phyloP scores from a whole-genome alignment of 352 stramenopile genomes.

The Pythium utonaiense region DNA sequence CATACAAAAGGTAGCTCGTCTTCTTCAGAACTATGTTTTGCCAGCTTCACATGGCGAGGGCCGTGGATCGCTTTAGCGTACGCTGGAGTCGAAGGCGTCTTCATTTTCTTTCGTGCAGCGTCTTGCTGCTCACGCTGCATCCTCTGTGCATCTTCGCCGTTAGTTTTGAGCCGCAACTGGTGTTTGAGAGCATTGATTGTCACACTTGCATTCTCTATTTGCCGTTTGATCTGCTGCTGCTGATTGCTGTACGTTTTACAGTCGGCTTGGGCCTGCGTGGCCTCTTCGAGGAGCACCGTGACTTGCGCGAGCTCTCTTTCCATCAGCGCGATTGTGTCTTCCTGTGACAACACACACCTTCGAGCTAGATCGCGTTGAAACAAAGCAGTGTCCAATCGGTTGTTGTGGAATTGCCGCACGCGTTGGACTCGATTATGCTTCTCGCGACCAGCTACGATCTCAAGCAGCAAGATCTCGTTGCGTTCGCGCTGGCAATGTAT shows the following conservation, averaged over 20 bases:
- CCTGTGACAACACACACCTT: conserved; percentile 38
- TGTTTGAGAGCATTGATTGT: conserved; percentile 38
- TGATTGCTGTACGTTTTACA: conserved; percentile 28
- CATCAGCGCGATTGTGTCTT: conserved; percentile 34
- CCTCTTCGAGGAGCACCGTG: conserved; percentile 27
- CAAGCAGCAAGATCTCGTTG: conserved; percentile 16
- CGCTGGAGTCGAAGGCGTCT: conserved; percentile 10
- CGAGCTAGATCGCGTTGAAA: conserved; percentile 21
- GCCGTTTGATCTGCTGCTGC: conserved; percentile 40
- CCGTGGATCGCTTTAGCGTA: conserved; percentile 14
- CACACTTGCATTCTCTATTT: conserved; percentile 51
- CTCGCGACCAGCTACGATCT: conserved; percentile 7
- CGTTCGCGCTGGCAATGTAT: conserved; percentile 12
- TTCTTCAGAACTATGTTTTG: neutral
- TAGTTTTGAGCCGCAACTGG: conserved; percentile 4
- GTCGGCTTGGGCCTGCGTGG: conserved; percentile 32
- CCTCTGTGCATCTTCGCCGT: neutral
- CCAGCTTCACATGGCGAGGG: neutral
- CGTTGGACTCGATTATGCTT: conserved; percentile 16
- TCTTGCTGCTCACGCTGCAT: neutral
- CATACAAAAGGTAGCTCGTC: conserved; percentile 35
- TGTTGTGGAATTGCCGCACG: conserved; percentile 22
- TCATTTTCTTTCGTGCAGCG: conserved; percentile 1
- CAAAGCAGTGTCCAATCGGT: conserved; percentile 13
- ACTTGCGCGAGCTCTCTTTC: conserved; percentile 37